Percentiles rank a stretch among this genome's conserved stretches.
These are phyloP conservation scores for Tillandsia fasciculata DNA, from an alignment of 176 grass and related monocot species.

Conservation along the genomic window DNA sequence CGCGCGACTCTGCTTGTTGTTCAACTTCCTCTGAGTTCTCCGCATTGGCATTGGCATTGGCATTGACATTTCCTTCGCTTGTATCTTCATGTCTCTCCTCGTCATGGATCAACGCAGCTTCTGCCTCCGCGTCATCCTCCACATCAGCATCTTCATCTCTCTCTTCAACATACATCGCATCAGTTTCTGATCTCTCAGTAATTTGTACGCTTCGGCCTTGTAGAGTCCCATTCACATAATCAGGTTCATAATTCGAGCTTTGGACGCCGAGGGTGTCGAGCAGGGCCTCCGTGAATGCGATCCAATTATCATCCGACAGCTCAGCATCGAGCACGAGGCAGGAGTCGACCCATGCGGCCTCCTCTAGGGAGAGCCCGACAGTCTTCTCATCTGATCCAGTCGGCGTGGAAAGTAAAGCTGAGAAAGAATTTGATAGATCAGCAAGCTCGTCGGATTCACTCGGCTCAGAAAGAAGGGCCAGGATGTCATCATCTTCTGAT, in stretches of 20 bases:
- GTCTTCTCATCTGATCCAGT: conserved; percentile 40
- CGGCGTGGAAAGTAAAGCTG: conserved; percentile 39
- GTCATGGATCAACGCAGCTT: neutral
- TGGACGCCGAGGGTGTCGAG: conserved; percentile 49
- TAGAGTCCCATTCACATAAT: neutral
- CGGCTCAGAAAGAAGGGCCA: conserved; percentile 46
- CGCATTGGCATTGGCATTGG: neutral
- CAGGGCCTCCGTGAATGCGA: conserved; percentile 39
- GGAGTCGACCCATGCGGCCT: conserved; percentile 74
- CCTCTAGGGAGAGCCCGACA: conserved; percentile 41
- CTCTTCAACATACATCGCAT: neutral
- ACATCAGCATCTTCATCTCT: neutral
- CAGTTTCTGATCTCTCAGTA: neutral
- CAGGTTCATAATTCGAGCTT: conserved; percentile 11
- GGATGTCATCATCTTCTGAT: conserved; percentile 48
- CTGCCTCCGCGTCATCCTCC: conserved; percentile 16
- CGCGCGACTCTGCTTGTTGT: conserved; percentile 29
- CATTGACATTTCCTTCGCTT: conserved; percentile 6
- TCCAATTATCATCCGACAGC: conserved; percentile 53
- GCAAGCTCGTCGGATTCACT: conserved; percentile 24
- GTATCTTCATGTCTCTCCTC: conserved; percentile 18
- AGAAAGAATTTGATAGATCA: conserved; percentile 27
- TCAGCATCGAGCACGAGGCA: conserved; percentile 49
- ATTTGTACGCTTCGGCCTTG: neutral
- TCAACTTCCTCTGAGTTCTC: conserved; percentile 7